A percentile compares a stretch with the other conserved stretches of the same genome.
Evolutionary conservation across 2,329 filamentous ascomycete genomes (phyloP).

Genomic region (Exophiala viscosa): DNA sequence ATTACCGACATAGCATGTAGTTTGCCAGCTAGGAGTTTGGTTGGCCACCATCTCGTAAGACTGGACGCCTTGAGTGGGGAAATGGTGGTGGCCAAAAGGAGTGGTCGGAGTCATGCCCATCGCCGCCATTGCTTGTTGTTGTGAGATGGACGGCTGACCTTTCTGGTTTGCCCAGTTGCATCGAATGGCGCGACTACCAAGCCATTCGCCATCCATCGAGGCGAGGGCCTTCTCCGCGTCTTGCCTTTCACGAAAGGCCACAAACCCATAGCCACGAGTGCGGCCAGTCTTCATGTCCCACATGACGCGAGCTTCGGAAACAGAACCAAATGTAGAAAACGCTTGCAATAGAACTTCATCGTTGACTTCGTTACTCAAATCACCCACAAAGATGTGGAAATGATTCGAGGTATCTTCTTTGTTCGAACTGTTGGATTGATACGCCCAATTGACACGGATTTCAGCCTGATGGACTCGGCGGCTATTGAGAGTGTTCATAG

Average conservation of each 20-base stretch:
- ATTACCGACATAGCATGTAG: conserved; percentile 96
- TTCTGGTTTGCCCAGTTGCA: conserved; percentile 99
- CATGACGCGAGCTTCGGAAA: conserved; percentile 98
- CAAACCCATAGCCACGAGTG: conserved; percentile 95
- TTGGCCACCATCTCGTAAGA: conserved; percentile 96
- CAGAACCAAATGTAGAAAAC: conserved; percentile 90
- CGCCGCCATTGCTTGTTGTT: conserved; percentile 93
- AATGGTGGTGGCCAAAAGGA: conserved; percentile 94
- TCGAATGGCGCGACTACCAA: conserved; percentile 93
- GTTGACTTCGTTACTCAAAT: conserved; percentile 97
- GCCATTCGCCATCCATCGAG: conserved; percentile 99
- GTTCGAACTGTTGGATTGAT: conserved; percentile 88
- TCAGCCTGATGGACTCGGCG: conserved; percentile 94
- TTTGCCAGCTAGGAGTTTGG: conserved; percentile 97
- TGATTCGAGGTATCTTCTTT: conserved; percentile 98
- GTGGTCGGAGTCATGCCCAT: conserved; percentile 99
- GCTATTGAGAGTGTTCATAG: conserved; percentile 95
- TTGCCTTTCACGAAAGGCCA: conserved; percentile 87
- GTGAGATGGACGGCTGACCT: conserved; percentile 96
- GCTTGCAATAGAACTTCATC: conserved; percentile 91
- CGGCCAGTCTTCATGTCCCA: conserved; percentile 99
- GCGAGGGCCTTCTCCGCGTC: conserved; percentile 95
- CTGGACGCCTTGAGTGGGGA: conserved; percentile 92
- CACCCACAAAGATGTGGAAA: conserved; percentile 98
- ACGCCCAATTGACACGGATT: conserved; percentile 99